phyloP scores from a whole-genome alignment of 2,329 filamentous ascomycete species.

The Akanthomyces lecanii region DNA sequence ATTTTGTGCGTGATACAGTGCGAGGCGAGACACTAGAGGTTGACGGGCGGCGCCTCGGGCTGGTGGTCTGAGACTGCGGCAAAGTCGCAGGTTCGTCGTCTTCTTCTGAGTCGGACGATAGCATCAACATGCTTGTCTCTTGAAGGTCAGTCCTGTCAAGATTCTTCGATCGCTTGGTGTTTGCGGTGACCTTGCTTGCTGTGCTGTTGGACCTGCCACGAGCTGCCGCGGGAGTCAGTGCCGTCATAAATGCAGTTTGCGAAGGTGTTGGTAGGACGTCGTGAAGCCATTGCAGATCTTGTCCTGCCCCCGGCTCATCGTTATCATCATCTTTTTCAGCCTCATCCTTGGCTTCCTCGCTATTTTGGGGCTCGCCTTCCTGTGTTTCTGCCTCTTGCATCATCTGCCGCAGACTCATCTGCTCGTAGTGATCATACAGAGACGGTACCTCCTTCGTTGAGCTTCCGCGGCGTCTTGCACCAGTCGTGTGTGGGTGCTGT shows the following conservation, averaged over 20 bases:
- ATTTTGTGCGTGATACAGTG: not conserved
- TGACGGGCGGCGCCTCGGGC: not conserved
- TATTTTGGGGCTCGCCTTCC: constrained; percentile 19
- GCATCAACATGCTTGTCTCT: constrained; percentile 14
- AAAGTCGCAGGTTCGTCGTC: not conserved
- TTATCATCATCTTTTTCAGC: not conserved
- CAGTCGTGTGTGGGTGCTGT: constrained; percentile 25
- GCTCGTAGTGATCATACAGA: constrained; percentile 56
- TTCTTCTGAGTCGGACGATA: constrained; percentile 13
- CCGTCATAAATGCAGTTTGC: constrained; percentile 1
- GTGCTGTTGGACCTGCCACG: constrained; percentile 5
- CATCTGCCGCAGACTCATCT: constrained; percentile 47
- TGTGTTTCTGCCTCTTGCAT: constrained; percentile 27
- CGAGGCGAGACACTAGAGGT: not conserved
- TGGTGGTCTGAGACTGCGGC: not conserved
- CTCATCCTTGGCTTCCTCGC: constrained; percentile 15
- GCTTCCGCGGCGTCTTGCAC: constrained; percentile 25
- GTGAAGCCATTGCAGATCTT: constrained; percentile 7
- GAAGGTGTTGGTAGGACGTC: constrained; percentile 6
- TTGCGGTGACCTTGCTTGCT: constrained; percentile 5
- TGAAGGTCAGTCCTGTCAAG: constrained; percentile 1
- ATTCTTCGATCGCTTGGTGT: constrained; percentile 1
- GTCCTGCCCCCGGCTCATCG: constrained; percentile 17
- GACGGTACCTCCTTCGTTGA: constrained; percentile 40
- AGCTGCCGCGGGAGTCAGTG: not conserved